Evolutionary conservation across 495 filamentous ascomycete genomes (phyloP).

Genomic region (Astrothelium subdiscretum): DNA sequence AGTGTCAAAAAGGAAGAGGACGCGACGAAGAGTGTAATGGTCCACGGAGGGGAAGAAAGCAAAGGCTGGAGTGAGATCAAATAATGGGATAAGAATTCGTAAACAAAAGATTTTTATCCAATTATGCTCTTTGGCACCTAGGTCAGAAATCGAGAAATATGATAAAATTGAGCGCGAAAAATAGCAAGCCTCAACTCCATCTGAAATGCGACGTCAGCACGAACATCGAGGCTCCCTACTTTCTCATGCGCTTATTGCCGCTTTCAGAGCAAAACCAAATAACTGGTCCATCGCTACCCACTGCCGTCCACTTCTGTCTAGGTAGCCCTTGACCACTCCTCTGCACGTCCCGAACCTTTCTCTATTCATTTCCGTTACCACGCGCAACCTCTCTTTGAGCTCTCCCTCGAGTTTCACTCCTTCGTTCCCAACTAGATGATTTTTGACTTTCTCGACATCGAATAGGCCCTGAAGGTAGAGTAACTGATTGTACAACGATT

Average conservation of each 20-base stretch:
- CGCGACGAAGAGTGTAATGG: conserved; percentile 13
- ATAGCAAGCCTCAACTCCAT: not conserved
- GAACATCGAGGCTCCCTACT: not conserved
- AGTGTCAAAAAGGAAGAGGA: not conserved
- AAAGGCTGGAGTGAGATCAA: conserved; percentile 23
- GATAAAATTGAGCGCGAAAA: not conserved
- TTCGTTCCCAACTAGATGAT: conserved; percentile 37
- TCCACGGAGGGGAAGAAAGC: conserved; percentile 13
- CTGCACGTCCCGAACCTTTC: conserved; percentile 62
- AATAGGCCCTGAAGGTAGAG: conserved; percentile 76
- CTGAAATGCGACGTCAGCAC: not conserved
- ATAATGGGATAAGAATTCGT: not conserved
- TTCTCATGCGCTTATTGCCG: not conserved
- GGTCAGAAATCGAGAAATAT: not conserved
- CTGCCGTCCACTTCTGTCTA: conserved; percentile 86
- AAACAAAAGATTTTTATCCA: not conserved
- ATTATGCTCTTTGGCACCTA: not conserved
- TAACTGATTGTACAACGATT: conserved; percentile 86
- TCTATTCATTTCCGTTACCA: conserved; percentile 70
- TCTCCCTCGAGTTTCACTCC: conserved; percentile 26
- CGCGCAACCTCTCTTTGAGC: conserved; percentile 45
- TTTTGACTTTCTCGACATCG: conserved; percentile 75
- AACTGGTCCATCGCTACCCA: conserved; percentile 95
- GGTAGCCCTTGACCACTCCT: conserved; percentile 69
- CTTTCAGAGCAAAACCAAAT: conserved; percentile 54